Conservation (phyloP, 2,329 filamentous ascomycete genomes). For the Apiospora saccharicola region DNA sequence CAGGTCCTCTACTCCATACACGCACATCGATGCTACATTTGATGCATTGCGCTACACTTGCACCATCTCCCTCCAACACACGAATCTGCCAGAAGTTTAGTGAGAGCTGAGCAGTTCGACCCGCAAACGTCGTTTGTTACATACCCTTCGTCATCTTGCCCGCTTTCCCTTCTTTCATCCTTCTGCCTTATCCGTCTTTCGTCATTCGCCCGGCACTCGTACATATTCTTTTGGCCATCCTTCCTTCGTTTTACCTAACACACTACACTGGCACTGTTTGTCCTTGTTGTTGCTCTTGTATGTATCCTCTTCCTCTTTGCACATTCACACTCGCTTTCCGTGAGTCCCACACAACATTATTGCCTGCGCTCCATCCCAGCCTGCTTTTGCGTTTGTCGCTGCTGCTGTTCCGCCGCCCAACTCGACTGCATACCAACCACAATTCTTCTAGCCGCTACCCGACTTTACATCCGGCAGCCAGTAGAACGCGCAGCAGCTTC, state of each 20-base stretch:
- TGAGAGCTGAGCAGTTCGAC: constrained; percentile 16
- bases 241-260: constrained; percentile 21
- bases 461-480: constrained; percentile 21
- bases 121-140: constrained; percentile 25
- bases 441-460: constrained; percentile 2
- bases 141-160: constrained; percentile 22
- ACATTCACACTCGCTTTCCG: neutral
- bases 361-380: neutral
- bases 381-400: constrained; percentile 11
- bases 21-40: neutral
- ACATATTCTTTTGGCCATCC: constrained; percentile 18
- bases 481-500: constrained; percentile 21
- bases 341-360: neutral
- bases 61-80: constrained; percentile 3
- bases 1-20: neutral
- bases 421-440: constrained; percentile 15
- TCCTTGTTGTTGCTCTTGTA: constrained; percentile 19
- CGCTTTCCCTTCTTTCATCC: constrained; percentile 20
- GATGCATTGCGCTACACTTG: constrained; percentile 10
- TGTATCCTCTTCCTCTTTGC: constrained; percentile 5
- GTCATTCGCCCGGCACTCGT: constrained; percentile 24
- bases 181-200: constrained; percentile 22
- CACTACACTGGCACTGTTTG: neutral
- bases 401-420: constrained; percentile 13
- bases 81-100: constrained; percentile 7